Evolutionary conservation across 2,329 filamentous ascomycete species (phyloP).

Genomic region (Rutstroemia sp.): DNA sequence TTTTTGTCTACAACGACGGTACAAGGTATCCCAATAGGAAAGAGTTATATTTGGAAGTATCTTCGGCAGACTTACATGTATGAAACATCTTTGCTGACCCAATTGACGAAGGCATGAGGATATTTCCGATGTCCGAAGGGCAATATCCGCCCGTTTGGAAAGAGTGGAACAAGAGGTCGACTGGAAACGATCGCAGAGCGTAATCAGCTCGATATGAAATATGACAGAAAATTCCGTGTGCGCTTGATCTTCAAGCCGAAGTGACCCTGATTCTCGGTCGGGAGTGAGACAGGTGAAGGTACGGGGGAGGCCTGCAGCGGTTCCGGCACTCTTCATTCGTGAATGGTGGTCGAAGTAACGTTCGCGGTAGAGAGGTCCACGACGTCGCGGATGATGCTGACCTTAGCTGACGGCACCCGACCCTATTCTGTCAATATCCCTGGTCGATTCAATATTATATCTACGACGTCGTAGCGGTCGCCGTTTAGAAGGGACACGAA

Average conservation of each 20-base stretch:
- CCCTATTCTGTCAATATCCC: slow-evolving; percentile 1
- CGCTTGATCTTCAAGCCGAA: not conserved
- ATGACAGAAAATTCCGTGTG: slow-evolving; percentile 3
- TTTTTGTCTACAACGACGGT: not conserved
- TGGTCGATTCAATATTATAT: slow-evolving; percentile 5
- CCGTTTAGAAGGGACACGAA: not conserved
- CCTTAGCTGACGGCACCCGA: slow-evolving; percentile 4
- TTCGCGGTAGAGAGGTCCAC: not conserved
- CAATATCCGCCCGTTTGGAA: slow-evolving; percentile 2
- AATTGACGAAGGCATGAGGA: slow-evolving; percentile 25
- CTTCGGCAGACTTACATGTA: slow-evolving; percentile 26
- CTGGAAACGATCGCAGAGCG: slow-evolving; percentile 1
- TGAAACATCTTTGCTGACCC: slow-evolving; percentile 28
- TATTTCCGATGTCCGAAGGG: slow-evolving; percentile 1
- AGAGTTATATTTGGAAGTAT: not conserved
- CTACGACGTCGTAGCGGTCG: slow-evolving; percentile 1
- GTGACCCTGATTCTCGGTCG: not conserved
- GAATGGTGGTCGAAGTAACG: slow-evolving; percentile 1
- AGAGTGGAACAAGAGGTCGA: not conserved
- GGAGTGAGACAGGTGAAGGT: not conserved
- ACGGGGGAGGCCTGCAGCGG: slow-evolving; percentile 6
- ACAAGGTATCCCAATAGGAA: not conserved
- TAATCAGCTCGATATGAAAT: slow-evolving; percentile 8
- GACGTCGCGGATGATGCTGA: not conserved
- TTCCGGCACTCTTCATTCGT: slow-evolving; percentile 6